These are phyloP conservation scores for Chaetomium fimeti DNA, from an alignment of 495 filamentous ascomycete genomes.

Conservation along the genomic window DNA sequence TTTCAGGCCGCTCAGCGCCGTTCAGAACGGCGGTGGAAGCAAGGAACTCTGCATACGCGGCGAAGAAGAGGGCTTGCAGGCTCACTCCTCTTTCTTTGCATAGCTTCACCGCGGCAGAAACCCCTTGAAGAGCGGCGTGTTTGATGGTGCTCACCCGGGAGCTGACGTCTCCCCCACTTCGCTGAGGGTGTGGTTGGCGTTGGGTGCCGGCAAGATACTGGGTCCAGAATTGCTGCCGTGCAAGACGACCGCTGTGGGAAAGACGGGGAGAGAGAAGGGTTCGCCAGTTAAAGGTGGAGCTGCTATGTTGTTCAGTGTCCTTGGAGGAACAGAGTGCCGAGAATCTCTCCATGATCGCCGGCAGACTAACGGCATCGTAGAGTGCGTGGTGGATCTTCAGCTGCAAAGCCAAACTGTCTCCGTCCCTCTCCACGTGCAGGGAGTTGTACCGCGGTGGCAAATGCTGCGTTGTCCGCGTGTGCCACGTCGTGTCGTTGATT, in stretches of 20 bases:
- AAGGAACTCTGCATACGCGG: slow-evolving; percentile 38
- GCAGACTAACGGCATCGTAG: slow-evolving; percentile 72
- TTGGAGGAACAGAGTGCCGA: slow-evolving; percentile 22
- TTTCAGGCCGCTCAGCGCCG: background rate
- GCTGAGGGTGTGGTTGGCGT: background rate
- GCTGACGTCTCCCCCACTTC: background rate
- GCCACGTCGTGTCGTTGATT: slow-evolving; percentile 7
- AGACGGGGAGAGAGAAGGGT: background rate
- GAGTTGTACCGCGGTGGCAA: slow-evolving; percentile 18
- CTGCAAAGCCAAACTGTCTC: slow-evolving; percentile 29
- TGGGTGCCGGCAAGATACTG: slow-evolving; percentile 45
- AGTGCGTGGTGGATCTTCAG: slow-evolving; percentile 71
- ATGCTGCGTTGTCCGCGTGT: background rate
- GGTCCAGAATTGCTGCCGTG: slow-evolving; percentile 53
- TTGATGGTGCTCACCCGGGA: slow-evolving; percentile 23
- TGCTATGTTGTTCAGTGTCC: background rate
- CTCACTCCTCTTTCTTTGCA: slow-evolving; percentile 36
- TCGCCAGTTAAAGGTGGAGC: background rate
- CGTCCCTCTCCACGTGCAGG: slow-evolving; percentile 13
- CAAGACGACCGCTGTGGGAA: slow-evolving; percentile 16
- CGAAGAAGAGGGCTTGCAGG: slow-evolving; percentile 47
- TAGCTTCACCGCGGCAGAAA: slow-evolving; percentile 16
- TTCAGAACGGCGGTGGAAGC: background rate
- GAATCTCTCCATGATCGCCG: slow-evolving; percentile 46
- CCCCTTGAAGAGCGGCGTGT: slow-evolving; percentile 22